phyloP scores from a whole-genome alignment of 805 yeast species.

The Hanseniaspora singularis region DNA sequence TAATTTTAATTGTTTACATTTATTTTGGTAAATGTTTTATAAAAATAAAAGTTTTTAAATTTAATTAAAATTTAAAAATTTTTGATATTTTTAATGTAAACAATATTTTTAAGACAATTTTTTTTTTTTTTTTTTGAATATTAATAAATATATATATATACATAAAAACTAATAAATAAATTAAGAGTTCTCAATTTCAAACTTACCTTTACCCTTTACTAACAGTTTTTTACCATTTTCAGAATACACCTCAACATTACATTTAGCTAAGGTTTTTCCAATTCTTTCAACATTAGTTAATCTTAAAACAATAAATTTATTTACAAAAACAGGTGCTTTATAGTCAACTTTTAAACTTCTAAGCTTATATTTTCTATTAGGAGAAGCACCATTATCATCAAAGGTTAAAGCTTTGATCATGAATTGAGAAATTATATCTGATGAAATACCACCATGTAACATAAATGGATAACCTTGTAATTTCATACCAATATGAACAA shows the following conservation, averaged over 20 bases:
- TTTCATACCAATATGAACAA: conserved; percentile 65
- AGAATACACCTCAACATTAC: conserved; percentile 40
- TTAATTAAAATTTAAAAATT: no score
- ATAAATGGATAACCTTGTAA: conserved; percentile 80
- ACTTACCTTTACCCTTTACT: conserved; percentile 43
- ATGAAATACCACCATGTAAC: conserved; percentile 80
- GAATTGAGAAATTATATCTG: conserved; percentile 67
- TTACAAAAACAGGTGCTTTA: conserved; percentile 62
- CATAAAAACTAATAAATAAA: conserved; percentile 14
- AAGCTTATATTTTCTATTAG: conserved; percentile 31
- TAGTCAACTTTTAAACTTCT: conserved; percentile 35
- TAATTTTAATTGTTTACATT: conserved; percentile 36
- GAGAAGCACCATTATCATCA: conserved; percentile 28
- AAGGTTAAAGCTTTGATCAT: conserved; percentile 41
- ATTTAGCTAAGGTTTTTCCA: conserved; percentile 27
- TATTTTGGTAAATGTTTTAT: no score
- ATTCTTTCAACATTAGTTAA: conserved; percentile 33
- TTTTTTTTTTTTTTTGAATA: no score
- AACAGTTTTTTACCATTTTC: conserved; percentile 39
- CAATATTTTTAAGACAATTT: no score
- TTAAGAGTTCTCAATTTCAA: conserved; percentile 23
- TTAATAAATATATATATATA: no score
- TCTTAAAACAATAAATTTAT: conserved; percentile 59
- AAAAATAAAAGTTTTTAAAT: conserved; percentile 61
- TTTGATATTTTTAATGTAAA: no score